phyloP scores from a whole-genome alignment of 768 basidiomycete genomes.

The Boletus rex-veris region DNA sequence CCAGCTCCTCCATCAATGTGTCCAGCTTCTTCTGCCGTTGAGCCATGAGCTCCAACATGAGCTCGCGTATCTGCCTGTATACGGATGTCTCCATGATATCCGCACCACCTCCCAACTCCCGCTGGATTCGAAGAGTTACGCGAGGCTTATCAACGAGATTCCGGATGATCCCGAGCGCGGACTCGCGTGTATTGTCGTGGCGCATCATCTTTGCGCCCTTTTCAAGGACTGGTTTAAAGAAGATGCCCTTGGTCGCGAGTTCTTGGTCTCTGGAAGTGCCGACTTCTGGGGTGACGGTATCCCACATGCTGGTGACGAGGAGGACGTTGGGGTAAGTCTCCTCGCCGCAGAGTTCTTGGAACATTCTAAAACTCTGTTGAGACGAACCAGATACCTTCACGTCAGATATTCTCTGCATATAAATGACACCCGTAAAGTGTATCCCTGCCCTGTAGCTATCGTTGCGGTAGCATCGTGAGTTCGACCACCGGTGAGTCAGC shows the following conservation, averaged over 20 bases:
- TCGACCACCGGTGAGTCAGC: neutral
- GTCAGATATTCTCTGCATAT: slow-evolving; percentile 51
- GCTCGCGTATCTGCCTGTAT: slow-evolving; percentile 48
- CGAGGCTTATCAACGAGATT: slow-evolving; percentile 38
- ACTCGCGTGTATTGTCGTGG: slow-evolving; percentile 40
- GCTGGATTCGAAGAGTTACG: slow-evolving; percentile 46
- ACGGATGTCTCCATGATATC: slow-evolving; percentile 51
- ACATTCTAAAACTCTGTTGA: slow-evolving; percentile 45
- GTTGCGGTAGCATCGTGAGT: neutral
- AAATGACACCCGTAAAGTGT: slow-evolving; percentile 45
- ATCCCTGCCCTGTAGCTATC: slow-evolving; percentile 23
- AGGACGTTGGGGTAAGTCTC: slow-evolving; percentile 43
- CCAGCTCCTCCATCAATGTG: slow-evolving; percentile 42
- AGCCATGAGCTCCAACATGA: slow-evolving; percentile 43
- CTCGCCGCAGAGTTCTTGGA: slow-evolving; percentile 51
- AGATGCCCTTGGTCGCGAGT: slow-evolving; percentile 38
- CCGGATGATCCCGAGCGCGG: slow-evolving; percentile 44
- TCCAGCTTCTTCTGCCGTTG: slow-evolving; percentile 45
- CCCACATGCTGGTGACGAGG: slow-evolving; percentile 55
- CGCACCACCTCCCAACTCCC: slow-evolving; percentile 46
- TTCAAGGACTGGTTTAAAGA: slow-evolving; percentile 49
- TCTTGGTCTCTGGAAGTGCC: slow-evolving; percentile 42
- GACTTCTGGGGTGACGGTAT: slow-evolving; percentile 31
- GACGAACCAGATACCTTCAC: slow-evolving; percentile 46
- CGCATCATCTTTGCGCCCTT: slow-evolving; percentile 44